A percentile compares a stretch with the other conserved stretches of the same genome.
Conservation (phyloP, 2,329 filamentous ascomycete species). For the Thermomyces lanuginosus region DNA sequence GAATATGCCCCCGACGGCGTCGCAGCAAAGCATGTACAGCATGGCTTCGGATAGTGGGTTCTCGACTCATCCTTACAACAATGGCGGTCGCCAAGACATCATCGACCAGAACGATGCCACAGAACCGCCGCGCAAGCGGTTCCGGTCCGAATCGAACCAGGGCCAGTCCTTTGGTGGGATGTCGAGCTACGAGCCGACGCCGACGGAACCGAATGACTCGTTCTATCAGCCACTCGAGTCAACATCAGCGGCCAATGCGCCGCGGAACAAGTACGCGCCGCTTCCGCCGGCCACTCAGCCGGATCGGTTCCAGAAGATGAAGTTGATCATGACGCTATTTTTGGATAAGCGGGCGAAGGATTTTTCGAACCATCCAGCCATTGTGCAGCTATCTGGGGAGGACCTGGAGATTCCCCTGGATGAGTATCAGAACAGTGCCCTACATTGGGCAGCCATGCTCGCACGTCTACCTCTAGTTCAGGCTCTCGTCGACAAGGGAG, state of each 20-base stretch:
- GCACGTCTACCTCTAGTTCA: slow-evolving; percentile 70
- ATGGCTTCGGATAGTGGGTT: slow-evolving; percentile 61
- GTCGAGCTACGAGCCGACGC: slow-evolving; percentile 26
- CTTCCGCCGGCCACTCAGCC: slow-evolving; percentile 39
- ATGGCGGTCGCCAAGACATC: slow-evolving; percentile 15
- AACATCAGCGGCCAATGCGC: slow-evolving; percentile 15
- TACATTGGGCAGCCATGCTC: slow-evolving; percentile 92
- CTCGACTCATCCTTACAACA: slow-evolving; percentile 47
- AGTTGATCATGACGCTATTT: slow-evolving; percentile 67
- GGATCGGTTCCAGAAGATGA: slow-evolving; percentile 63
- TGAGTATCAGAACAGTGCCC: slow-evolving; percentile 63
- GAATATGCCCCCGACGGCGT: slow-evolving; percentile 56
- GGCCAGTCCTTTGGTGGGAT: slow-evolving; percentile 20
- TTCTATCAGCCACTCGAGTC: slow-evolving; percentile 29
- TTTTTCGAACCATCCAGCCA: slow-evolving; percentile 56
- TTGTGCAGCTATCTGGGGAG: slow-evolving; percentile 56
- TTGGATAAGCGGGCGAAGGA: slow-evolving; percentile 57
- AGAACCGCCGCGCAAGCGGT: slow-evolving; percentile 70
- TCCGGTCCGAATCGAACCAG: slow-evolving; percentile 41
- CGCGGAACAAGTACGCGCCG: slow-evolving; percentile 22
- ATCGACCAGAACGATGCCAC: slow-evolving; percentile 42
- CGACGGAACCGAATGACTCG: slow-evolving; percentile 31
- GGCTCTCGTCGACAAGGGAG: slow-evolving; percentile 65
- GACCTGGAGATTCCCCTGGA: slow-evolving; percentile 92
- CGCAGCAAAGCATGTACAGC: slow-evolving; percentile 55